A percentile compares a stretch with the other conserved stretches of the same genome.
Conservation (phyloP, 805 yeast species). For the Kodamaea kakaduensis region DNA sequence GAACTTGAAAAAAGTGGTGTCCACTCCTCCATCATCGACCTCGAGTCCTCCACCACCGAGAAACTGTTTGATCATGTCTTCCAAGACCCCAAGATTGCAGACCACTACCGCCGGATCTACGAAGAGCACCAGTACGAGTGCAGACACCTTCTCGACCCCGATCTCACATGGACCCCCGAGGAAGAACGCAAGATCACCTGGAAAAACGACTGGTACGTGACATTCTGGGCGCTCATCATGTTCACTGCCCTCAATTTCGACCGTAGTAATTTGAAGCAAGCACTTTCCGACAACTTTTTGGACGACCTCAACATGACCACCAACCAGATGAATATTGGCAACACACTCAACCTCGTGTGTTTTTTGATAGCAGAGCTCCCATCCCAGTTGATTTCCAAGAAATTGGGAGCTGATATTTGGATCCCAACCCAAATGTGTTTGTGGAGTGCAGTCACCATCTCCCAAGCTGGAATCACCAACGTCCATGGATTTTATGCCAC, state of each 20-base stretch:
- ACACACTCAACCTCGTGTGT: constrained; percentile 20
- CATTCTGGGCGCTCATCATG: constrained; percentile 21
- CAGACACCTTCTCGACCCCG: constrained; percentile 52
- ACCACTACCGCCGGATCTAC: constrained; percentile 43
- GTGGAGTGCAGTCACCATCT: constrained; percentile 23
- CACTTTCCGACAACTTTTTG: constrained; percentile 21
- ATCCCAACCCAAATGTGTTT: constrained; percentile 22
- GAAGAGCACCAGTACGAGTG: constrained; percentile 52
- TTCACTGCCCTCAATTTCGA: constrained; percentile 23
- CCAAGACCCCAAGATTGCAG: constrained; percentile 44
- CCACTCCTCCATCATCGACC: not conserved
- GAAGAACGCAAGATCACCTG: constrained; percentile 20
- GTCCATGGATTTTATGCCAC: constrained; percentile 19
- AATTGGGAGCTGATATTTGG: constrained; percentile 24
- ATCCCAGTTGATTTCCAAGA: constrained; percentile 24
- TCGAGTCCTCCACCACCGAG: constrained; percentile 1
- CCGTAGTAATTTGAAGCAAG: constrained; percentile 23
- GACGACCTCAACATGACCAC: constrained; percentile 20
- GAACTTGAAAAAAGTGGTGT: not conserved
- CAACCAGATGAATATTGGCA: constrained; percentile 23
- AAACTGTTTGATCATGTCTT: constrained; percentile 10
- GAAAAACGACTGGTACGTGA: constrained; percentile 21
- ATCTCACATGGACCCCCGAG: constrained; percentile 31
- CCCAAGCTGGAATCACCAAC: constrained; percentile 18
- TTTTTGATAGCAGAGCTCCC: constrained; percentile 25